Conservation (phyloP, 2,329 filamentous ascomycete genomes). For the Alternaria sp. region DNA sequence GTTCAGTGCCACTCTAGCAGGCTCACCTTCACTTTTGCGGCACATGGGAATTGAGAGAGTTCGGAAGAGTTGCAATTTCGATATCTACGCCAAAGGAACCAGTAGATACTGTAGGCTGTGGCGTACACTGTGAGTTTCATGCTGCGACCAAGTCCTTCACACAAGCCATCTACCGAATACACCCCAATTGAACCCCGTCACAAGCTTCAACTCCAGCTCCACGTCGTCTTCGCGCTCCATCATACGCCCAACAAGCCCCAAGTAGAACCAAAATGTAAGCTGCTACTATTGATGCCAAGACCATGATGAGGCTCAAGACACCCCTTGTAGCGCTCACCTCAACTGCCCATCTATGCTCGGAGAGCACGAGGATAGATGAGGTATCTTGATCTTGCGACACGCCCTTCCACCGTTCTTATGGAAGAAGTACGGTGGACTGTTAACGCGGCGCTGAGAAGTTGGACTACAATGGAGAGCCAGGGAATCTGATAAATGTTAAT, state of each 20-base stretch:
- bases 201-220: neutral
- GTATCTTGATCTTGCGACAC: conserved; percentile 1
- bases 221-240: neutral
- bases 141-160: neutral
- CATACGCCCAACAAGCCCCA: neutral
- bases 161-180: neutral
- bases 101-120: no score
- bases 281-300: neutral
- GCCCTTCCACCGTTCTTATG: neutral
- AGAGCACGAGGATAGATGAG: neutral
- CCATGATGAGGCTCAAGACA: neutral
- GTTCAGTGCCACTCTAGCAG: neutral
- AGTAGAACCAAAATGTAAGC: neutral
- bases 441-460: neutral
- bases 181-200: neutral
- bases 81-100: neutral
- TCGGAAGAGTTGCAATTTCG: neutral
- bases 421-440: neutral
- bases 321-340: neutral
- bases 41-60: neutral
- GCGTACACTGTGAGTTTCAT: neutral
- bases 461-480: neutral
- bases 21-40: neutral
- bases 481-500: neutral
- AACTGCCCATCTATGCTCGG: neutral